These are phyloP conservation scores for Paramecium bursaria DNA, from an alignment of 73 alveolate species.

Conservation along the genomic window DNA sequence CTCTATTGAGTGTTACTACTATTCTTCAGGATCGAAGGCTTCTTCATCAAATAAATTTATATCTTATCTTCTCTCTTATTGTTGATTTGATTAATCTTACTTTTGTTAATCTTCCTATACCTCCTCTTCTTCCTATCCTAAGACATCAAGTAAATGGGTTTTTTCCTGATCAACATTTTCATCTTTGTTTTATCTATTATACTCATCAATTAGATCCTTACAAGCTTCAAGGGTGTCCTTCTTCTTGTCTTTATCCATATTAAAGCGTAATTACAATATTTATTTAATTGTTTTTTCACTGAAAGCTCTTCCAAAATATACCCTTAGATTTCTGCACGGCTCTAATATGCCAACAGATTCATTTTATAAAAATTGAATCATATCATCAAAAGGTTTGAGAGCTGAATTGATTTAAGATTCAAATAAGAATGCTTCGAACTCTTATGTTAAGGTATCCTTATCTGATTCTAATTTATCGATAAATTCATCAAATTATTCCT, in stretches of 20 bases:
- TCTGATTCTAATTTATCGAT: conserved; percentile 21
- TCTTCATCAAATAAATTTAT: conserved; percentile 36
- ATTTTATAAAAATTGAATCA: conserved; percentile 21
- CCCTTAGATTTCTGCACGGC: conserved; percentile 54
- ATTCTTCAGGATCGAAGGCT: background rate
- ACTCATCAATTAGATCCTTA: conserved; percentile 33
- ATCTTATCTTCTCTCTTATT: conserved; percentile 13
- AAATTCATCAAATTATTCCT: conserved; percentile 36
- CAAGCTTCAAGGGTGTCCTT: conserved; percentile 30
- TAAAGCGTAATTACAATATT: conserved; percentile 3
- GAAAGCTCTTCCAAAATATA: conserved; percentile 62
- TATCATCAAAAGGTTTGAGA: conserved; percentile 44
- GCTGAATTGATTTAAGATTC: conserved; percentile 9
- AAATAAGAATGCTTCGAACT: conserved; percentile 34
- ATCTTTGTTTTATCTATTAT: conserved; percentile 1
- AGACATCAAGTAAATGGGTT: background rate
- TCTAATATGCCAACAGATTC: conserved; percentile 17
- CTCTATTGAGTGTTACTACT: conserved; percentile 7
- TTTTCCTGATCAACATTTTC: background rate
- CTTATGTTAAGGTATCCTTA: conserved; percentile 17
- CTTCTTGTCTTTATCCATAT: conserved; percentile 24
- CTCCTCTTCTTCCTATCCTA: conserved; percentile 46
- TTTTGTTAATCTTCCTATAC: background rate
- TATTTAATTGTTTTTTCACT: conserved; percentile 48
- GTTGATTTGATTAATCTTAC: background rate